Evolutionary conservation across 352 stramenopile species (phyloP), one percentile per base, ranked within the genome.

Genomic region (Globisporangium spiculum): DNA sequence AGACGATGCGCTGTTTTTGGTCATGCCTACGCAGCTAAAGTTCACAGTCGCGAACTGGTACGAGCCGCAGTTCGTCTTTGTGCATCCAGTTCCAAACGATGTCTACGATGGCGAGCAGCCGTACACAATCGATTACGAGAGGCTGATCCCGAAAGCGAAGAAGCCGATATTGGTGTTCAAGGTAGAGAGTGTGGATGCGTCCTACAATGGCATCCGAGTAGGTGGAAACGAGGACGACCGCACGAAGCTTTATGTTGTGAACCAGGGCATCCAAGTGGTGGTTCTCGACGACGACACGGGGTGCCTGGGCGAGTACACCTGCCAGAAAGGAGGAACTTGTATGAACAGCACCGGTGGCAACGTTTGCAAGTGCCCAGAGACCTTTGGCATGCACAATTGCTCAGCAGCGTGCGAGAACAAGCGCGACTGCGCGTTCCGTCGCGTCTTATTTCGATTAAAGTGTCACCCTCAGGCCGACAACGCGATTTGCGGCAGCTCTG

Each of bases 271-370:
- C 32, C 66, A 72, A 5, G 64, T 75, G 4, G 57, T 90, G 16
- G 65, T 90, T 8, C 63, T 80, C 52, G 84, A 93, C 60, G 79
- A 91, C 41, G 84, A 93, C 66, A 93, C 84, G 34, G 84, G 84
- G 12, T 93, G 84, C 61, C 56, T 60, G 20, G 75, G 69, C 14
- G 84, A 93, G 63, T 93, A 89, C 56, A 53, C 72, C 14, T 93
- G 84, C 30, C 34, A 75, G 32, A 88, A 89, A 48, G 61, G 55
- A 18, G 83, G 84, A 14, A 50, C 60, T 2, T 93, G 84, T 61
- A 54, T 78, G 3, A 52, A 55, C 30, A 68, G n/a, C 14, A 66
- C 66, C 16, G 41, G 20, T 0, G 70, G 74, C 10, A 80, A 80
- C 64, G 61, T 81, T 9, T 90, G 81, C 44, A 70, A 65, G 38